These are phyloP conservation scores for Tetrastigma voinierianum DNA, from an alignment of 164 flowering plant genomes.

Conservation along the genomic window DNA sequence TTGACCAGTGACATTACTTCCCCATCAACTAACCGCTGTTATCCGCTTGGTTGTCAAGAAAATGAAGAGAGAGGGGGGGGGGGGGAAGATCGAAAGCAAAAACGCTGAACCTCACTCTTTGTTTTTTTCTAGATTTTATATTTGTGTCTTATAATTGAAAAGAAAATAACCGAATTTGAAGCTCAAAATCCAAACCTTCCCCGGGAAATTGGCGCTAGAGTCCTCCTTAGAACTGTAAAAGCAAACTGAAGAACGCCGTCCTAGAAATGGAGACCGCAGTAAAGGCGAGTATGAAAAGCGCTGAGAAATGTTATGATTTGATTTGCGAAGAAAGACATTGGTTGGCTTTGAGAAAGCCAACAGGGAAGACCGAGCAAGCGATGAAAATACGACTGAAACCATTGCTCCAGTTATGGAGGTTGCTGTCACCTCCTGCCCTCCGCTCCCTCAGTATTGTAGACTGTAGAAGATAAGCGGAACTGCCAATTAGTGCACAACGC, in stretches of 20 bases:
- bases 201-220: conserved; percentile 14
- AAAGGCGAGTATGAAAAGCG: neutral
- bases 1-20: neutral
- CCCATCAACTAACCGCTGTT: too few species aligned
- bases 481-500: too few species aligned
- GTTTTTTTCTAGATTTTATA: too few species aligned
- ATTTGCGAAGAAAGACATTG: conserved; percentile 8
- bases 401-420: conserved; percentile 5
- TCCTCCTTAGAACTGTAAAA: conserved; percentile 27
- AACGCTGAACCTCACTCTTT: too few species aligned
- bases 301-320: neutral
- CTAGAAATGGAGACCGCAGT: too few species aligned
- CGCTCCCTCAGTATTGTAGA: too few species aligned
- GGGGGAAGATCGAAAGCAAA: neutral
- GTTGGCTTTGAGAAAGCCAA: conserved; percentile 16
- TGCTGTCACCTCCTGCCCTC: too few species aligned
- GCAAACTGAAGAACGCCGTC: conserved; percentile 15
- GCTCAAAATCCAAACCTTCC: conserved; percentile 22
- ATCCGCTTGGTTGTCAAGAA: neutral
- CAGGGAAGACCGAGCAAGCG: conserved; percentile 23
- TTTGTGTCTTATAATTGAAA: too few species aligned
- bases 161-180: neutral
- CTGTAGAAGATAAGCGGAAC: too few species aligned
- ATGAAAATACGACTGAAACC: conserved; percentile 19
- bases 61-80: neutral